Evolutionary conservation across 2,329 filamentous ascomycete genomes (phyloP), one percentile per base, ranked within the genome.

Genomic region (Arthroderma uncinatum): DNA sequence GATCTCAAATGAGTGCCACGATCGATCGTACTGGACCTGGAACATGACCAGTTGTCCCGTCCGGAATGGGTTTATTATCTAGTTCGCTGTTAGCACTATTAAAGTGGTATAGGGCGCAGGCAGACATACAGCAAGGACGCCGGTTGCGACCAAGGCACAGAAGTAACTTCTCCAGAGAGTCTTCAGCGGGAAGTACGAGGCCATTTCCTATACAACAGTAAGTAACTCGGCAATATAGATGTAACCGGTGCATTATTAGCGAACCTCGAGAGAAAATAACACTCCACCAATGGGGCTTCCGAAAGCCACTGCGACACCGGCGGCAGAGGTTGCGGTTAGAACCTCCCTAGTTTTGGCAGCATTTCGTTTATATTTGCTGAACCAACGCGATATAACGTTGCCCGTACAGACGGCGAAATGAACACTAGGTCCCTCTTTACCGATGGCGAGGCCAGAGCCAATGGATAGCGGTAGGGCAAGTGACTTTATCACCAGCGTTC

Each of bases 11-110:
- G 95, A 95, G 74, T 98, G 93, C 93, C 93, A 98, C 40, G 87
- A 86, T 40, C 92, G 86, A 71, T 97, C 92, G 68, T 98, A 98
- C 65, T 84, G 83, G 66, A 98, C 92, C 66, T 95, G 91, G 72
- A 98, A 98, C 92, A 98, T 97, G 81, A 98, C 93, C 42, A 98
- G 80, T 68, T 98, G 93, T 19, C 93, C 93, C 0, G 93, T 97
- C 55, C 93, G 79, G 73, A 98, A 98, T 21, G 93, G 93, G 65
- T 98, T 98, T 89, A 98, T 95, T 58, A 88, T 89, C 77, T 81
- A 42, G 59, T 2, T 25, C 37, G 14, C 37, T 28, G 19, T 59
- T 59, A 60, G 56, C 12, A 54, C 60, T 52, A 19, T 14, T 39
- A 10, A 16, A 36, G 21, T 25, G 16, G 3, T 37, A 10, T 19